phyloP scores from a whole-genome alignment of 1,284 basidiomycete species.

The Ustilago crameri region DNA sequence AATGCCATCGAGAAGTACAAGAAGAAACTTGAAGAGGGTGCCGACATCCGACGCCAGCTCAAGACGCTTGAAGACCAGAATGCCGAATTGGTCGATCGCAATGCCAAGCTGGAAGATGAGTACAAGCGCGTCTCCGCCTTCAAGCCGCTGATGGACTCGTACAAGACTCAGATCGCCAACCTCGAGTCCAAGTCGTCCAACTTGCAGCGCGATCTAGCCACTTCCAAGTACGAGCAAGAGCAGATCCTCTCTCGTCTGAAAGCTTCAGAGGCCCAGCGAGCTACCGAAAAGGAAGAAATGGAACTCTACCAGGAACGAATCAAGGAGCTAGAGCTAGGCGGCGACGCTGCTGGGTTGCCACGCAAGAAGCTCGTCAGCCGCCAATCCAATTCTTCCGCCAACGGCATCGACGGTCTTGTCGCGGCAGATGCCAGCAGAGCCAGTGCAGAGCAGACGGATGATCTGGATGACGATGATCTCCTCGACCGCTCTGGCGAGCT shows the following conservation, averaged over 20 bases:
- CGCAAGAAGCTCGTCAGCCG: slow-evolving; percentile 60
- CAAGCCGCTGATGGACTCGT: slow-evolving; percentile 90
- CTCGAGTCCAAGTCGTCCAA: slow-evolving; percentile 79
- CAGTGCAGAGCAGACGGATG: slow-evolving; percentile 19
- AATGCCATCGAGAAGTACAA: slow-evolving; percentile 99
- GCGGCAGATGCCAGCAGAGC: slow-evolving; percentile 42
- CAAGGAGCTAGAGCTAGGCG: slow-evolving; percentile 80
- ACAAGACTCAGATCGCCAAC: slow-evolving; percentile 85
- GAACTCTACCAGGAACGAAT: slow-evolving; percentile 92
- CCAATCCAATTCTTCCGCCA: slow-evolving; percentile 43
- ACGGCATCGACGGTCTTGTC: slow-evolving; percentile 52
- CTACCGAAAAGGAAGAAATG: slow-evolving; percentile 83
- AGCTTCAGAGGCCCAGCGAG: slow-evolving; percentile 75
- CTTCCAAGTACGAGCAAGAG: slow-evolving; percentile 55
- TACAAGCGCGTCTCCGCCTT: slow-evolving; percentile 85
- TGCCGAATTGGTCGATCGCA: slow-evolving; percentile 87
- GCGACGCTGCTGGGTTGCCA: slow-evolving; percentile 68
- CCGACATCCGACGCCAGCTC: slow-evolving; percentile 84
- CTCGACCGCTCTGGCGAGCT: slow-evolving; percentile 81
- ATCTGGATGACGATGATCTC: slow-evolving; percentile 30
- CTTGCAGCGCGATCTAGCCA: slow-evolving; percentile 74
- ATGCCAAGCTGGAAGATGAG: slow-evolving; percentile 88
- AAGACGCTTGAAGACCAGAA: slow-evolving; percentile 92
- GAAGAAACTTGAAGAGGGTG: slow-evolving; percentile 94
- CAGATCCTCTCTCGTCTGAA: slow-evolving; percentile 51